Conservation (phyloP, 148 eudicot species). For the Rhododendron griersonianum region DNA sequence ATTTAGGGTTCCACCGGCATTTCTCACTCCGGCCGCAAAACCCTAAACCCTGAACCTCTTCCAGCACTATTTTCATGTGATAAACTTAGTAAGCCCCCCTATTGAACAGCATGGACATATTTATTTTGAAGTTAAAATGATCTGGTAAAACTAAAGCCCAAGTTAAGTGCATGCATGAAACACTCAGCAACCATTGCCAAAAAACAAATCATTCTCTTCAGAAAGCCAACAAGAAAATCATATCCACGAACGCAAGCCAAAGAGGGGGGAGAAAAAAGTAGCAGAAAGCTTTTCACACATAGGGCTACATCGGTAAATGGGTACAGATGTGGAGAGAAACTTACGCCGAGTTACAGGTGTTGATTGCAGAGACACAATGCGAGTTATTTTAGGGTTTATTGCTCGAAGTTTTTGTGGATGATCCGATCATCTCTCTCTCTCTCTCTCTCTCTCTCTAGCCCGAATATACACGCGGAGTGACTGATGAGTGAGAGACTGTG, state of each 20-base stretch:
- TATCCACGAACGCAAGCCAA: neutral
- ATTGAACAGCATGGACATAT: neutral
- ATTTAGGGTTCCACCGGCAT: neutral
- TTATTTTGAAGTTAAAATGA: neutral
- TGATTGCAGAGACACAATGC: neutral
- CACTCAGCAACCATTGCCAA: neutral
- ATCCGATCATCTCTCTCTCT: neutral
- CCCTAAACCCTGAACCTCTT: neutral
- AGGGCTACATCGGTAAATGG: neutral
- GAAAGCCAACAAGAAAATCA: neutral
- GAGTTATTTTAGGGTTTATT: neutral
- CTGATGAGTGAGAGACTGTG: neutral
- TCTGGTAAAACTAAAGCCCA: neutral
- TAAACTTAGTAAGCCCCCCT: neutral
- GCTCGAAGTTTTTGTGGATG: neutral
- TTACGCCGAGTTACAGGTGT: neutral
- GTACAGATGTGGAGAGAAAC: neutral
- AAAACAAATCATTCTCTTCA: neutral
- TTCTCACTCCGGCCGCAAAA: neutral
- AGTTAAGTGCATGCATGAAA: neutral
- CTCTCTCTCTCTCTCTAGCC: neutral
- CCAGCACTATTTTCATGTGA: neutral
- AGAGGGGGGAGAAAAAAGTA: neutral
- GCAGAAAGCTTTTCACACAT: neutral
- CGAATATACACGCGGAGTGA: neutral